phyloP scores from a whole-genome alignment of 2,329 filamentous ascomycete genomes.

The Microcyclosporella mali region DNA sequence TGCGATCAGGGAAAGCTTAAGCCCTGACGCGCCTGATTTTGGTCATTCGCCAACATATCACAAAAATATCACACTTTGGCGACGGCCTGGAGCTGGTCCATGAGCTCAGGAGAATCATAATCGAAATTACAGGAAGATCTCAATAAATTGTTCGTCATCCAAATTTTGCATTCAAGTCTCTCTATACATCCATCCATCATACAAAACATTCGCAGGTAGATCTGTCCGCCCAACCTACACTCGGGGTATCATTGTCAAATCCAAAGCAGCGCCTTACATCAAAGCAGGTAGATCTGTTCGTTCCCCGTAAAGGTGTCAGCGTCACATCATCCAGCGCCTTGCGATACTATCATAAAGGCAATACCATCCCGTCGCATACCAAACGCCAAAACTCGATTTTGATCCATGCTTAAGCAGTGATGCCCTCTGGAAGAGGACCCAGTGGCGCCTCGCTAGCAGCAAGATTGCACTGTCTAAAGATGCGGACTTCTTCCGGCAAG shows the following conservation, averaged over 20 bases:
- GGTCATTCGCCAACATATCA: too few relatives aligned
- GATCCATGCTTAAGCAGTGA: neutral
- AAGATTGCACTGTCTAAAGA: conserved; percentile 75
- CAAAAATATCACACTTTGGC: too few relatives aligned
- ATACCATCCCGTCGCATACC: neutral
- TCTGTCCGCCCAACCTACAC: neutral
- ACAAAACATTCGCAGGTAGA: conserved; percentile 3
- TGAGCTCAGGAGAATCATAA: too few relatives aligned
- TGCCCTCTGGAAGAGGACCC: conserved; percentile 36
- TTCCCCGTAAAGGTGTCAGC: neutral
- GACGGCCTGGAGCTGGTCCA: too few relatives aligned
- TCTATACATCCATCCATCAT: too few relatives aligned
- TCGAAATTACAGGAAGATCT: too few relatives aligned
- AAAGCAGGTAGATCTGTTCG: conserved; percentile 3
- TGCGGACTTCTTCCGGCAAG: conserved; percentile 62
- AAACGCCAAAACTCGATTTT: neutral
- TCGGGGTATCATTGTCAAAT: conserved; percentile 1
- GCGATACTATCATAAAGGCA: neutral
- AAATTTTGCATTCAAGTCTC: too few relatives aligned
- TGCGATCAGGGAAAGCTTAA: too few relatives aligned
- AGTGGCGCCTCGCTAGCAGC: conserved; percentile 56
- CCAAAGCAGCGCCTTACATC: conserved; percentile 2
- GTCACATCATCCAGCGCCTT: conserved; percentile 2
- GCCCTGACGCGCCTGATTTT: too few relatives aligned
- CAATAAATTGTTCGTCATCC: too few relatives aligned